Evolutionary conservation across 805 yeast species (phyloP).

Genomic region (Candida rishiriensis): DNA sequence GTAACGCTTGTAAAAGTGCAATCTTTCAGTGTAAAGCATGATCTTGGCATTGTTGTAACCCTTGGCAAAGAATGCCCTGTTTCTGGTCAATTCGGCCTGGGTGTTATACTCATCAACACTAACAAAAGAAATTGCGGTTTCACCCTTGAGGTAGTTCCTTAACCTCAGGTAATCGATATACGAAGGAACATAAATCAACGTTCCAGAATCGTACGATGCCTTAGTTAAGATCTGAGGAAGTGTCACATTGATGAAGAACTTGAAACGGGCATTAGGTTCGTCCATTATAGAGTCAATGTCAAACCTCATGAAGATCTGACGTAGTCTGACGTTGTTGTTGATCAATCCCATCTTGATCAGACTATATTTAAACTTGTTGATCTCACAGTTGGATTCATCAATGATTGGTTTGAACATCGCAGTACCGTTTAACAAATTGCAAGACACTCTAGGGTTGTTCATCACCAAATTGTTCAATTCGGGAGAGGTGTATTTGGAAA

Average conservation of each 20-base stretch:
- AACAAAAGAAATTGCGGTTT: constrained; percentile 61
- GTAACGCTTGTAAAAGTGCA: constrained; percentile 86
- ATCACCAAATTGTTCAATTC: constrained; percentile 61
- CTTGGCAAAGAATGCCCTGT: constrained; percentile 64
- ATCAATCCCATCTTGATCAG: constrained; percentile 26
- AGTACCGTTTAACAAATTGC: constrained; percentile 53
- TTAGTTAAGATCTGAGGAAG: constrained; percentile 68
- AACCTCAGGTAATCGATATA: constrained; percentile 83
- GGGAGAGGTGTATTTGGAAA: constrained; percentile 77
- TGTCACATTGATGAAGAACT: constrained; percentile 67
- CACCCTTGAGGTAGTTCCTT: constrained; percentile 60
- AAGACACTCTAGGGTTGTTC: constrained; percentile 38
- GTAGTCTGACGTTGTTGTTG: constrained; percentile 43
- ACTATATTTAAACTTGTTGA: constrained; percentile 54
- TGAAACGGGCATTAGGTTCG: constrained; percentile 83
- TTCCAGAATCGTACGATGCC: constrained; percentile 65
- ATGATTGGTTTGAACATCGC: constrained; percentile 48
- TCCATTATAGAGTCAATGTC: constrained; percentile 48
- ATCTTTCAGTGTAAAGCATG: constrained; percentile 86
- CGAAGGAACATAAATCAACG: constrained; percentile 75
- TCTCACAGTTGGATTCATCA: constrained; percentile 44
- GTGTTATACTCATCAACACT: constrained; percentile 80
- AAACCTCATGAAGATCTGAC: constrained; percentile 69
- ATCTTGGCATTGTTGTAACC: constrained; percentile 37
- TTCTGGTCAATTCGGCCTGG: constrained; percentile 64